A percentile compares a stretch with the other conserved stretches of the same genome.
phyloP scores from a whole-genome alignment of 495 filamentous ascomycete genomes.

The Hyaloscypha finlandica region DNA sequence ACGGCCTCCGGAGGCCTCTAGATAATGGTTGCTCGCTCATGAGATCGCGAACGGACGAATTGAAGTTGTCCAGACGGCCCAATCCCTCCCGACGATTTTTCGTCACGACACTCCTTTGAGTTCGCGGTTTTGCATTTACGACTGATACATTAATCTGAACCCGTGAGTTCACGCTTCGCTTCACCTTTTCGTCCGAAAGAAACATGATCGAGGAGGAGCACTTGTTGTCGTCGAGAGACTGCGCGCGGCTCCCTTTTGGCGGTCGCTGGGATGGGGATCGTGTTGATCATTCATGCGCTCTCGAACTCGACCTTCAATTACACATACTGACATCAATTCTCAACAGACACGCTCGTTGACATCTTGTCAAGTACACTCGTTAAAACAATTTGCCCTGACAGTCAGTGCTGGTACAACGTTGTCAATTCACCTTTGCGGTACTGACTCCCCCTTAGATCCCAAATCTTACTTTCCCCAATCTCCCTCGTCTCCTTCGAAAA shows the following conservation, averaged over 20 bases:
- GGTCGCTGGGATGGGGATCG: constrained; percentile 1
- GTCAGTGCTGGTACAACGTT: constrained; percentile 33
- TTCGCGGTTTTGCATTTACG: constrained; percentile 25
- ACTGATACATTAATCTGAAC: constrained; percentile 29
- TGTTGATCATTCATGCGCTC: constrained; percentile 39
- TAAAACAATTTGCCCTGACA: constrained; percentile 53
- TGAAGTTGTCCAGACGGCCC: constrained; percentile 25
- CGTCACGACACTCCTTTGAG: constrained; percentile 50
- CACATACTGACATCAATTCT: constrained; percentile 35
- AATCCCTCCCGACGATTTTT: constrained; percentile 33
- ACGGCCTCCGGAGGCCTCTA: constrained; percentile 35
- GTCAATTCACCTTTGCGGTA: constrained; percentile 25
- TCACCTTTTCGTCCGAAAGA: not conserved
- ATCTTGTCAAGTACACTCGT: constrained; percentile 67
- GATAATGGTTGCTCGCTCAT: constrained; percentile 34
- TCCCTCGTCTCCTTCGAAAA: constrained; percentile 24
- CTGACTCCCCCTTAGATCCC: constrained; percentile 35
- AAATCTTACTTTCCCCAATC: constrained; percentile 23
- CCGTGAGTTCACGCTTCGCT: constrained; percentile 22
- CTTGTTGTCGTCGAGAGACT: constrained; percentile 21
- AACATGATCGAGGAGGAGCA: constrained; percentile 21
- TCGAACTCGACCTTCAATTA: constrained; percentile 32
- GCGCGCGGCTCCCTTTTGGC: constrained; percentile 11
- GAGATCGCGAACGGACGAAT: constrained; percentile 22
- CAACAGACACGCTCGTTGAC: constrained; percentile 56